Percentiles rank a stretch among this genome's conserved stretches.
Conservation (phyloP, 495 filamentous ascomycete species). For the Neurospora sp. region DNA sequence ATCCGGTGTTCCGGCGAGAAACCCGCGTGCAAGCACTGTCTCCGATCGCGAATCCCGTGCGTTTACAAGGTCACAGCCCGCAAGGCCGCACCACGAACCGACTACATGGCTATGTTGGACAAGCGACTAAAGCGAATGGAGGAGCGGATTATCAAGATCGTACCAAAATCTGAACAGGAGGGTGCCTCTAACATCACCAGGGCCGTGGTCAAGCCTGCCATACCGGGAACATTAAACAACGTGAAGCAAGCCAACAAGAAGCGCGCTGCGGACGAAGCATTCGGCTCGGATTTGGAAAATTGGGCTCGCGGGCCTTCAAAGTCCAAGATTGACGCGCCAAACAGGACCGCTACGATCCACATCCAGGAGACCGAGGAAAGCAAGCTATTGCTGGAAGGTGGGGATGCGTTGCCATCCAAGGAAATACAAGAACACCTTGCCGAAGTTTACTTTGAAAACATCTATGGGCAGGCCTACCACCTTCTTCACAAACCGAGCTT, state of each 20-base stretch:
- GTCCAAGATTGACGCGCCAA: slow-evolving; percentile 33
- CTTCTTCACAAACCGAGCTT: slow-evolving; percentile 96
- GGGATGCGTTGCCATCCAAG: slow-evolving; percentile 71
- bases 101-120: slow-evolving; percentile 99
- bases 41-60: slow-evolving; percentile 86
- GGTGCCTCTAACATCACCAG: slow-evolving; percentile 47
- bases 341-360: slow-evolving; percentile 47
- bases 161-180: slow-evolving; percentile 73
- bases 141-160: slow-evolving; percentile 90
- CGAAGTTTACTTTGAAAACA: slow-evolving; percentile 90
- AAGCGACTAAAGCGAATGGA: slow-evolving; percentile 92
- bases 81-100: slow-evolving; percentile 90
- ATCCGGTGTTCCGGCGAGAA: slow-evolving; percentile 97
- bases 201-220: slow-evolving; percentile 69
- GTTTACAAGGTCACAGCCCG: slow-evolving; percentile 97
- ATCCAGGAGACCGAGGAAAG: slow-evolving; percentile 60
- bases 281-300: slow-evolving; percentile 68
- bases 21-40: slow-evolving; percentile 93
- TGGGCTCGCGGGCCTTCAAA: slow-evolving; percentile 57
- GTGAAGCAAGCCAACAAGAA: slow-evolving; percentile 56
- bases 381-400: slow-evolving; percentile 66
- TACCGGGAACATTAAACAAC: slow-evolving; percentile 47
- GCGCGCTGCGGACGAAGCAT: slow-evolving; percentile 78
- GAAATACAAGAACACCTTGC: slow-evolving; percentile 91
- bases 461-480: slow-evolving; percentile 93